Percentiles rank a stretch among this genome's conserved stretches.
phyloP scores from a whole-genome alignment of 495 filamentous ascomycete genomes.

The Annulohypoxylon bovei region DNA sequence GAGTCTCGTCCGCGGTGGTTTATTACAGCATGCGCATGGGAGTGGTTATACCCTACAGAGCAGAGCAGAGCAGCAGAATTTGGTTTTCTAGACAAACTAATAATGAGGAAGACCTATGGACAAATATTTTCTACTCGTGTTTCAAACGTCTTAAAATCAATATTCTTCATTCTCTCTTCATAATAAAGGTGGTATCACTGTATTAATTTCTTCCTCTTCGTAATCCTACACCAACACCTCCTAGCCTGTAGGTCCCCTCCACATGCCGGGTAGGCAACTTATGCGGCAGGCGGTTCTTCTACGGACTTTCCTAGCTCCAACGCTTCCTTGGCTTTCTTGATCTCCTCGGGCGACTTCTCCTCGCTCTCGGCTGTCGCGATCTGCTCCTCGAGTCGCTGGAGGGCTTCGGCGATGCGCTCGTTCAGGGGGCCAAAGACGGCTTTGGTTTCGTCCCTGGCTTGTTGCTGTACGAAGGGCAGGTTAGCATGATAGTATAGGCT shows the following conservation, averaged over 20 bases:
- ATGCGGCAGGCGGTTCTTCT: slow-evolving; percentile 46
- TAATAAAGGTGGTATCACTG: slow-evolving; percentile 41
- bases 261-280: slow-evolving; percentile 23
- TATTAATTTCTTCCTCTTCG: slow-evolving; percentile 26
- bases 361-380: slow-evolving; percentile 64
- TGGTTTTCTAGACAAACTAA: slow-evolving; percentile 1
- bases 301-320: slow-evolving; percentile 54
- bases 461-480: slow-evolving; percentile 62
- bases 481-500: slow-evolving; percentile 21
- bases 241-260: slow-evolving; percentile 10
- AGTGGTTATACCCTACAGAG: slow-evolving; percentile 45
- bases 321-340: slow-evolving; percentile 67
- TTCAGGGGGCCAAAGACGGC: slow-evolving; percentile 76
- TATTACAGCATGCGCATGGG: neutral
- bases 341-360: slow-evolving; percentile 67
- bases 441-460: slow-evolving; percentile 82
- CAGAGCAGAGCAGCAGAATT: neutral
- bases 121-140: slow-evolving; percentile 12
- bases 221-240: slow-evolving; percentile 10
- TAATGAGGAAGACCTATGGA: slow-evolving; percentile 1
- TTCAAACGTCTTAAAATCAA: neutral
- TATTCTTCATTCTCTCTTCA: neutral
- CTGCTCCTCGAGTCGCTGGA: slow-evolving; percentile 72
- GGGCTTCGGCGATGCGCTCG: slow-evolving; percentile 70
- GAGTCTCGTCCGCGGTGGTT: neutral